phyloP scores from a whole-genome alignment of 1,284 basidiomycete species.

The Schizopora paradoxa region DNA sequence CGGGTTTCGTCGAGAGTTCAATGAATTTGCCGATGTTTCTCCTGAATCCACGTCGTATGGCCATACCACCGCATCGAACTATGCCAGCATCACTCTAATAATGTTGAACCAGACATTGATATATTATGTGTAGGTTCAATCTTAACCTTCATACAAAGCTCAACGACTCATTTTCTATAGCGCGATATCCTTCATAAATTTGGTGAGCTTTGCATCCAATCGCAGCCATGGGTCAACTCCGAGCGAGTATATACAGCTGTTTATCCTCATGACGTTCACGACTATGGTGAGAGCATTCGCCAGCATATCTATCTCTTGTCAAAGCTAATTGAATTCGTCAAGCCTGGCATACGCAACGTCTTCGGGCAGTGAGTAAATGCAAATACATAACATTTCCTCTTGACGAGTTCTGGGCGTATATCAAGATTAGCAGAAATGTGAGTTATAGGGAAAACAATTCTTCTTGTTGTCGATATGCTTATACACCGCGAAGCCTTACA shows the following conservation, averaged over 20 bases:
- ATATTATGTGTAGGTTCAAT: slow-evolving; percentile 6
- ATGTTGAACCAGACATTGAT: slow-evolving; percentile 8
- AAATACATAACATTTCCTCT: not conserved
- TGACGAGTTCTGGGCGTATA: no score
- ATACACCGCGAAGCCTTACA: slow-evolving; percentile 2
- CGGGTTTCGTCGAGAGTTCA: not conserved
- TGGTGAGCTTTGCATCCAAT: slow-evolving; percentile 14
- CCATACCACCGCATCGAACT: no score
- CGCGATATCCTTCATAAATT: slow-evolving; percentile 10
- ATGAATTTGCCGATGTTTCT: not conserved
- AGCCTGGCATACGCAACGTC: slow-evolving; percentile 18
- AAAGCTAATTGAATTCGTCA: not conserved
- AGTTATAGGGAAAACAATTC: no score
- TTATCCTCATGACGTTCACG: slow-evolving; percentile 1
- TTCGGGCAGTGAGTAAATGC: slow-evolving; percentile 17
- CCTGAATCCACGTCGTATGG: no score
- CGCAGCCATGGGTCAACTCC: no score
- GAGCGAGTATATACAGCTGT: not conserved
- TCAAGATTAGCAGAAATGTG: not conserved
- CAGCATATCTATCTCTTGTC: not conserved
- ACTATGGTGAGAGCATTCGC: slow-evolving; percentile 8
- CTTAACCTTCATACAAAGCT: not conserved
- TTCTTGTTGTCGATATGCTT: not conserved
- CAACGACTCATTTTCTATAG: not conserved
- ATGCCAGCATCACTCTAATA: no score